Base-by-base conservation (phyloP, 1,284 basidiomycete genomes). In the Papiliotrema laurentii region DNA sequence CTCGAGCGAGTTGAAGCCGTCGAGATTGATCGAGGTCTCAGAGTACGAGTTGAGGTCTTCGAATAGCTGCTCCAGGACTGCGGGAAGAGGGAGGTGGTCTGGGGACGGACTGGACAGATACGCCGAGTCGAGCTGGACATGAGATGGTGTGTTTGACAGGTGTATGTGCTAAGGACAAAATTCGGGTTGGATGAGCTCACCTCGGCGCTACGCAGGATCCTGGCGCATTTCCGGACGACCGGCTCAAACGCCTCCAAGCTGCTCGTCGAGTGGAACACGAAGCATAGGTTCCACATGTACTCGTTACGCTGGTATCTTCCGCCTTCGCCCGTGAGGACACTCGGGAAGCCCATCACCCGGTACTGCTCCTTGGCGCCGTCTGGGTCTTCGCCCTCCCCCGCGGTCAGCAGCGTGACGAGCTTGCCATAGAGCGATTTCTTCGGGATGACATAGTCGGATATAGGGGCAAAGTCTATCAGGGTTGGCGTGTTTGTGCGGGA, bases 11-110 rank as follows among this genome's bases (percentile, higher is more conserved):
- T 91, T 93, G 77, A 89, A 91, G 45, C 81, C 79, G 69, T 93
- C 89, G 51, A 97, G 83, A 1, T 81, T 79, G 47, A 97, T 93
- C 2, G 87, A 89, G 1, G 92, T 92, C 73, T 96, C 92, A 0
- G 89, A 90, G 74, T 96, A 98, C 4, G 89, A 92, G 74, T 97
- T 97, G 55, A 98, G 76, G 62, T 99, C 96, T 66, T 97, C 93
- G 60, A 92, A 97, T 0, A 99, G 79, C 69, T 97, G 93, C 72
- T 99, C 94, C 27, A 98, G 82, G 49, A 98, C 87, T 5, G 85
- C 83, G 58, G 87, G 83, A 45, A 98, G 82, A 5, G 66, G 57
- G 0, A 84, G 80, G 38, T 81, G 79, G 1, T 84, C 81, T 5
- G 84, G 86, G 42, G 80, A 75, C 1, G 85, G 78, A 5, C 81